phyloP scores from a whole-genome alignment of 2,329 filamentous ascomycete genomes.

The Diplodia intermedia region DNA sequence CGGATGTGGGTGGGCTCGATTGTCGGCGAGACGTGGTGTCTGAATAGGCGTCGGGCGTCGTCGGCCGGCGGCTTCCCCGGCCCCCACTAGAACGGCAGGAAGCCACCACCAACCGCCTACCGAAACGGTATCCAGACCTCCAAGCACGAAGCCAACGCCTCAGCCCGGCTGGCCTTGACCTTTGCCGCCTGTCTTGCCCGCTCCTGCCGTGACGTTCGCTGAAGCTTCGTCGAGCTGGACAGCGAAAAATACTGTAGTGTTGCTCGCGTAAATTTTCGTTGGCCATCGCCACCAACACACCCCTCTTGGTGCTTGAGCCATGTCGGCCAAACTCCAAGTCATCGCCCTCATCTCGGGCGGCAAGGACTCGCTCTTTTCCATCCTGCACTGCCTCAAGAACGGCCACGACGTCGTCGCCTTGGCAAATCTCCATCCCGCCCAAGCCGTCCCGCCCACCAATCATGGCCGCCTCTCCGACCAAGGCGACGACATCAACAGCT shows the following conservation, averaged over 20 bases:
- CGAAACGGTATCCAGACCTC: neutral
- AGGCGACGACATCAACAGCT: slow-evolving; percentile 82
- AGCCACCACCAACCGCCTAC: neutral
- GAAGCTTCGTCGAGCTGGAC: slow-evolving; percentile 22
- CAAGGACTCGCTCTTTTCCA: slow-evolving; percentile 94
- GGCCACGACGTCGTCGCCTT: slow-evolving; percentile 86
- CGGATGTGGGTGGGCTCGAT: slow-evolving; percentile 21
- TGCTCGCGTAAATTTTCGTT: slow-evolving; percentile 35
- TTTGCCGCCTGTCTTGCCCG: neutral
- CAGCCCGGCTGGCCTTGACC: neutral
- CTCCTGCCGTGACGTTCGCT: too few relatives aligned
- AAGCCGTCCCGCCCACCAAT: slow-evolving; percentile 34
- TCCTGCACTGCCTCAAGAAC: slow-evolving; percentile 86
- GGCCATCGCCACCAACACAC: slow-evolving; percentile 33
- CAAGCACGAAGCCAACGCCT: neutral
- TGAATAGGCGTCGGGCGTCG: neutral
- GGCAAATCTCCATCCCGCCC: slow-evolving; percentile 80
- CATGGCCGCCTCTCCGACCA: slow-evolving; percentile 47
- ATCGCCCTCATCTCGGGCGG: slow-evolving; percentile 94
- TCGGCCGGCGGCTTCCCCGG: neutral
- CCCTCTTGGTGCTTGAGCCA: neutral
- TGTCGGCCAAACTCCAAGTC: slow-evolving; percentile 59
- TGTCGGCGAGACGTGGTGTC: neutral
- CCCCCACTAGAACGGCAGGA: neutral
- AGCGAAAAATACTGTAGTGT: slow-evolving; percentile 4